Conservation (phyloP, 2,329 filamentous ascomycete genomes). For the Alternaria longipes region DNA sequence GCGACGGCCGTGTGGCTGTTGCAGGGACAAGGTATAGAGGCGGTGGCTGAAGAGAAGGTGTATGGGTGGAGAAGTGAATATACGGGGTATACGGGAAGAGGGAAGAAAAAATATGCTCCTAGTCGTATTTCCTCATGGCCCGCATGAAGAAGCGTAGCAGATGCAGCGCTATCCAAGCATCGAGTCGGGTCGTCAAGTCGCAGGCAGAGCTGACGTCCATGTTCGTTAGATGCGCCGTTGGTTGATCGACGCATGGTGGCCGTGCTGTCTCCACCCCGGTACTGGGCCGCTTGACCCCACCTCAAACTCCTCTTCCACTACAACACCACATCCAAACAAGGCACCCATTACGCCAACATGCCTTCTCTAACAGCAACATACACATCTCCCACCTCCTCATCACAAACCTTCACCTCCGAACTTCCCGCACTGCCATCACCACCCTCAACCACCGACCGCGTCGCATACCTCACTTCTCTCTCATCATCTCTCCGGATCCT, state of each 20-base stretch:
- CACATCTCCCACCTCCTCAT: slow-evolving; percentile 57
- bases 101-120: neutral
- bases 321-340: neutral
- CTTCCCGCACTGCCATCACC: slow-evolving; percentile 33
- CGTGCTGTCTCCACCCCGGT: slow-evolving; percentile 9
- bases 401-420: slow-evolving; percentile 31
- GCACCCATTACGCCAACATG: slow-evolving; percentile 28
- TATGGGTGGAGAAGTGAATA: neutral
- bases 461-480: slow-evolving; percentile 67
- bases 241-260: slow-evolving; percentile 11
- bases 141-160: slow-evolving; percentile 28
- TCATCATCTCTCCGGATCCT: slow-evolving; percentile 65
- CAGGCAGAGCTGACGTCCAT: slow-evolving; percentile 14
- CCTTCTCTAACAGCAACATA: slow-evolving; percentile 62
- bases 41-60: slow-evolving; percentile 1
- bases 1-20: slow-evolving; percentile 16
- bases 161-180: slow-evolving; percentile 10
- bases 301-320: neutral
- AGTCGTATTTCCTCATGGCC: slow-evolving; percentile 29
- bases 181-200: neutral
- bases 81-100: neutral
- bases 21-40: slow-evolving; percentile 11
- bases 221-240: slow-evolving; percentile 6
- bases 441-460: slow-evolving; percentile 60
- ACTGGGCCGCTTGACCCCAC: slow-evolving; percentile 15